Conservation (phyloP, 108 stramenopile genomes). For the Schizochytrium sp. region DNA sequence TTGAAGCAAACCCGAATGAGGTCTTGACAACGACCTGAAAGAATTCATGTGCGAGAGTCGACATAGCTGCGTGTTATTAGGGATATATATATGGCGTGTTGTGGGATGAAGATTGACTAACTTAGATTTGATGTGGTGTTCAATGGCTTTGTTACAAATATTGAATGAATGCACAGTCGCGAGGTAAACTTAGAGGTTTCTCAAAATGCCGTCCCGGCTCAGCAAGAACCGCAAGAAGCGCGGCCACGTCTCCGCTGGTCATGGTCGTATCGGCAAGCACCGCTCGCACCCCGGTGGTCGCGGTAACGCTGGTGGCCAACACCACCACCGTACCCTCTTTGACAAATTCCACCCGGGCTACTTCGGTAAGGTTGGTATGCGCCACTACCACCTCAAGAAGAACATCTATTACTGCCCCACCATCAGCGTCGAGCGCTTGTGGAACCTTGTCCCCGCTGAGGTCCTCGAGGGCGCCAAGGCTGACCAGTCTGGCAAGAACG, state of each 20-base stretch:
- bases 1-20: too few species aligned
- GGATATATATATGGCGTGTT: too few species aligned
- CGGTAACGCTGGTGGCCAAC: slow-evolving; percentile 99
- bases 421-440: slow-evolving; percentile 97
- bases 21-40: too few species aligned
- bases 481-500: slow-evolving; percentile 86
- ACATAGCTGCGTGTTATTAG: too few species aligned
- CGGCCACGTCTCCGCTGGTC: slow-evolving; percentile 97
- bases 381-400: slow-evolving; percentile 93
- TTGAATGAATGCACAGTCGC: too few species aligned
- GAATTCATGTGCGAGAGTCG: too few species aligned
- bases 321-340: slow-evolving; percentile 98
- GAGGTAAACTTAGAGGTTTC: too few species aligned
- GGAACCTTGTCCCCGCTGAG: slow-evolving; percentile 93
- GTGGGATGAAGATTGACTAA: too few species aligned
- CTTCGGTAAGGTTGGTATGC: slow-evolving; percentile 99
- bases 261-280: slow-evolving; percentile 99
- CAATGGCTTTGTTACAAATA: too few species aligned
- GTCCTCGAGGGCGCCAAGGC: slow-evolving; percentile 95
- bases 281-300: slow-evolving; percentile 99
- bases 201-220: slow-evolving; percentile 86
- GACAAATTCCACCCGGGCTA: slow-evolving; percentile 95
- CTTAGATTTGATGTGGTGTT: too few species aligned
- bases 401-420: slow-evolving; percentile 93
- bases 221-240: slow-evolving; percentile 98